A percentile compares a stretch with the other conserved stretches of the same genome.
These are phyloP conservation scores for Talaromyces borbonicus DNA, from an alignment of 495 filamentous ascomycete genomes.

Conservation along the genomic window DNA sequence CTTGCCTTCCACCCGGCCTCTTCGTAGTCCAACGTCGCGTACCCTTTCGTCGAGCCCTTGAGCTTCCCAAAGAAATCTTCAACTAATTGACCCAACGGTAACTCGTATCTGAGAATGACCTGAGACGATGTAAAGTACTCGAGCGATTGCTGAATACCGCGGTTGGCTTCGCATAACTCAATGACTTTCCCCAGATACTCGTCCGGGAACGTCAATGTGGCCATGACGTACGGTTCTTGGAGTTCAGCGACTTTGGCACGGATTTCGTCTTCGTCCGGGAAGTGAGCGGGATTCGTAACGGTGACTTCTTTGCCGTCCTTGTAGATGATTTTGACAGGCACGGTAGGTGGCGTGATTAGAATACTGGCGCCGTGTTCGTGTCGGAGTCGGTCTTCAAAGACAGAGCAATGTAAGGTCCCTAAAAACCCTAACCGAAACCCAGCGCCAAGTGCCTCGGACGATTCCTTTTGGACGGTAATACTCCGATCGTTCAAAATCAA, in stretches of 20 bases:
- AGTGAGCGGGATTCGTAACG: slow-evolving; percentile 75
- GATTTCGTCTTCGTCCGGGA: slow-evolving; percentile 63
- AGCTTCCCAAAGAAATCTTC: slow-evolving; percentile 97
- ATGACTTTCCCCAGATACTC: slow-evolving; percentile 92
- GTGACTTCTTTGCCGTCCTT: slow-evolving; percentile 60
- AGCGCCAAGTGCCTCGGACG: slow-evolving; percentile 83
- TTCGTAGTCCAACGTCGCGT: slow-evolving; percentile 87
- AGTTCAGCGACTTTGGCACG: slow-evolving; percentile 50
- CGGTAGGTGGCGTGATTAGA: slow-evolving; percentile 93
- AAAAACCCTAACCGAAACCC: slow-evolving; percentile 92
- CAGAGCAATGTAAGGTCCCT: slow-evolving; percentile 94
- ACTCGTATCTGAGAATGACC: slow-evolving; percentile 87
- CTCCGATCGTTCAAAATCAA: slow-evolving; percentile 90
- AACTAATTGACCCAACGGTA: slow-evolving; percentile 80
- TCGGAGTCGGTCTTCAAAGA: slow-evolving; percentile 92
- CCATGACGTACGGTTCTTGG: slow-evolving; percentile 78
- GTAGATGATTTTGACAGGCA: slow-evolving; percentile 80
- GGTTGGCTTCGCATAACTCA: slow-evolving; percentile 84
- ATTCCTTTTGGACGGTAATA: slow-evolving; percentile 87
- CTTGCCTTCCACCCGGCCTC: slow-evolving; percentile 79
- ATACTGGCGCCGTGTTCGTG: slow-evolving; percentile 93
- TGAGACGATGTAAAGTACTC: slow-evolving; percentile 91
- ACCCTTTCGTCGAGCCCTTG: slow-evolving; percentile 77
- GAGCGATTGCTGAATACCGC: slow-evolving; percentile 74
- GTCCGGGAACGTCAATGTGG: slow-evolving; percentile 84